These are phyloP conservation scores for Coleophoma crateriformis DNA, from an alignment of 2,329 filamentous ascomycete species.

Conservation along the genomic window DNA sequence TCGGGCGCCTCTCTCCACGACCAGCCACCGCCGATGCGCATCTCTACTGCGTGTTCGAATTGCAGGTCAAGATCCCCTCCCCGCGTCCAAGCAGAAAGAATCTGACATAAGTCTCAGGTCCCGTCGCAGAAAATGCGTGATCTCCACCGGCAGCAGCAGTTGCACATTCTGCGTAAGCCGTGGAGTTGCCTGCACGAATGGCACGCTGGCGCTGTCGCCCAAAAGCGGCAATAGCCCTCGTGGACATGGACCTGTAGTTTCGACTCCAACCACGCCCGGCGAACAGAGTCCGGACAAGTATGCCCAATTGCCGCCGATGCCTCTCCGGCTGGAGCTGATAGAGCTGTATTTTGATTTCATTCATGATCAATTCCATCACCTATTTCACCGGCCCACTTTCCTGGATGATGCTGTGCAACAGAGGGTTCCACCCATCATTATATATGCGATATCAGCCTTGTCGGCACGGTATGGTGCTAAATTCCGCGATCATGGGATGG, in stretches of 20 bases:
- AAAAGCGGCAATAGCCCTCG: background rate
- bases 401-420: conserved; percentile 8
- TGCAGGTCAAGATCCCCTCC: too few species aligned
- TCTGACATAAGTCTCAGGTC: background rate
- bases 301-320: background rate
- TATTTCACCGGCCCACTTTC: conserved; percentile 17
- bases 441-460: conserved; percentile 15
- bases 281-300: background rate
- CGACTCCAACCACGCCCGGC: background rate
- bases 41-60: too few species aligned
- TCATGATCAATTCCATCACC: conserved; percentile 17
- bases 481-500: background rate
- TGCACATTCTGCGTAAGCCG: conserved; percentile 3
- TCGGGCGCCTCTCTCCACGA: too few species aligned
- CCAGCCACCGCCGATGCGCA: too few species aligned
- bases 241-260: background rate
- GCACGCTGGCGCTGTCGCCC: background rate
- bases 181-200: background rate
- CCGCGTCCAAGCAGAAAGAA: too few species aligned
- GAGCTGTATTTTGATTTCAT: conserved; percentile 18
- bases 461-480: conserved; percentile 10
- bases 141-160: background rate
- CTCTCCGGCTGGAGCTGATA: conserved; percentile 11
- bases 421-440: conserved; percentile 8
- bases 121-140: conserved; percentile 5